These are phyloP conservation scores for Trichoderma orchidacearum DNA, from an alignment of 495 filamentous ascomycete species.

Conservation along the genomic window DNA sequence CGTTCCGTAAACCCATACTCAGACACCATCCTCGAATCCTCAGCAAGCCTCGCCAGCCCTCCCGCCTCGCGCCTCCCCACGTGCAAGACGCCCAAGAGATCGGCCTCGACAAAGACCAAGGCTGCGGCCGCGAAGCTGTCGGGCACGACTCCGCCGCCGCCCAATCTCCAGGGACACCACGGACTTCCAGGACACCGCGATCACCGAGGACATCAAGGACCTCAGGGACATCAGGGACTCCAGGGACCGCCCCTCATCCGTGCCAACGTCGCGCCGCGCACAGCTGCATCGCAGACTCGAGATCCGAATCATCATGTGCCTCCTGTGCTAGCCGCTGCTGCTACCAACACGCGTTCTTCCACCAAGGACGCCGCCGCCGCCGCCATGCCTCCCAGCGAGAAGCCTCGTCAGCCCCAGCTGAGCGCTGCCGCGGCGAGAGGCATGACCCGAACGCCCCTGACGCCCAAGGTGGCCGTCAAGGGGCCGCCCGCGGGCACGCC, in stretches of 20 bases:
- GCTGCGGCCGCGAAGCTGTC: background rate
- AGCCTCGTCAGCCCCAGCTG: constrained; percentile 20
- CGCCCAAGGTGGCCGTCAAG: constrained; percentile 29
- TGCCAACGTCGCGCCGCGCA: background rate
- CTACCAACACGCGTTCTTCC: constrained; percentile 6
- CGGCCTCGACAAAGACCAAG: background rate
- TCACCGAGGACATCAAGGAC: too few relatives aligned
- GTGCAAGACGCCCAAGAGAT: background rate
- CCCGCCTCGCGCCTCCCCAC: background rate
- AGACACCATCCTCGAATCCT: background rate
- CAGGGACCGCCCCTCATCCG: background rate
- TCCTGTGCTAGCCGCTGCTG: background rate
- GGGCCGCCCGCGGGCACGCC: constrained; percentile 18
- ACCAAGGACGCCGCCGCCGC: background rate
- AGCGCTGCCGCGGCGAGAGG: constrained; percentile 19
- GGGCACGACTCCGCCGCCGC: background rate
- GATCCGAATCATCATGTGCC: background rate
- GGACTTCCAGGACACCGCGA: too few relatives aligned
- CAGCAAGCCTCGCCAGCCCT: background rate
- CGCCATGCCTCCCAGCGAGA: constrained; percentile 7
- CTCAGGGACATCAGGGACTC: too few relatives aligned
- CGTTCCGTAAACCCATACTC: background rate
- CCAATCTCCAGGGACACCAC: background rate
- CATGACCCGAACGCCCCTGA: constrained; percentile 25
- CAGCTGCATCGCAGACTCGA: background rate